phyloP scores from a whole-genome alignment of 73 alveolate species.

The Paramecium octaurelia region DNA sequence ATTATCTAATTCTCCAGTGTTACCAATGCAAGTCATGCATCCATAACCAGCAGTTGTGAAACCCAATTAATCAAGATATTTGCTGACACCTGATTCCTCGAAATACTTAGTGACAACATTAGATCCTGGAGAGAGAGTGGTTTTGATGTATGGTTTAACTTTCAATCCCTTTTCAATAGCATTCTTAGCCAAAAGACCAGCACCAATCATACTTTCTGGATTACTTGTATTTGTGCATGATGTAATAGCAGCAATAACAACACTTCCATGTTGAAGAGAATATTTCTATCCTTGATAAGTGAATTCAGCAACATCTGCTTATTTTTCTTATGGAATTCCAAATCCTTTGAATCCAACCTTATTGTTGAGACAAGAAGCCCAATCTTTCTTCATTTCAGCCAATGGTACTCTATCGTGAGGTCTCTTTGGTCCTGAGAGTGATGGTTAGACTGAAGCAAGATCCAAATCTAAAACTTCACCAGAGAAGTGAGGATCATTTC shows the following conservation, averaged over 20 bases:
- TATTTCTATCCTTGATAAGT: constrained; percentile 69
- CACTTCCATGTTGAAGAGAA: constrained; percentile 76
- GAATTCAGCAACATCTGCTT: constrained; percentile 38
- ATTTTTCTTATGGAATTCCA: constrained; percentile 65
- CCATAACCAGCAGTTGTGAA: constrained; percentile 92
- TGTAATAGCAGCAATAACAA: constrained; percentile 90
- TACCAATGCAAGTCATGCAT: constrained; percentile 93
- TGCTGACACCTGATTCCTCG: constrained; percentile 71
- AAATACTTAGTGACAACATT: constrained; percentile 82
- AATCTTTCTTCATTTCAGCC: constrained; percentile 69
- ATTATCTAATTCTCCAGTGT: constrained; percentile 80
- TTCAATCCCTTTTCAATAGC: constrained; percentile 85
- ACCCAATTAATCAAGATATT: constrained; percentile 78
- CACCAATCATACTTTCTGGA: constrained; percentile 90
- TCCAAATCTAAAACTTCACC: constrained; percentile 80
- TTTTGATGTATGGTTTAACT: constrained; percentile 80
- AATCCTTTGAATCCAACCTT: constrained; percentile 83
- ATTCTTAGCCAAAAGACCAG: constrained; percentile 91
- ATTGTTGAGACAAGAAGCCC: constrained; percentile 67
- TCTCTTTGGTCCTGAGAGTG: constrained; percentile 87
- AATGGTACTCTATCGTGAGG: constrained; percentile 77
- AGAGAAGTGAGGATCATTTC: constrained; percentile 72
- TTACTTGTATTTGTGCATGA: constrained; percentile 92
- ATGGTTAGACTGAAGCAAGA: constrained; percentile 77
- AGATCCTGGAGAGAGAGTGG: constrained; percentile 91